Evolutionary conservation across 2,329 filamentous ascomycete genomes (phyloP).

Genomic region (Akanthomyces muscarius): DNA sequence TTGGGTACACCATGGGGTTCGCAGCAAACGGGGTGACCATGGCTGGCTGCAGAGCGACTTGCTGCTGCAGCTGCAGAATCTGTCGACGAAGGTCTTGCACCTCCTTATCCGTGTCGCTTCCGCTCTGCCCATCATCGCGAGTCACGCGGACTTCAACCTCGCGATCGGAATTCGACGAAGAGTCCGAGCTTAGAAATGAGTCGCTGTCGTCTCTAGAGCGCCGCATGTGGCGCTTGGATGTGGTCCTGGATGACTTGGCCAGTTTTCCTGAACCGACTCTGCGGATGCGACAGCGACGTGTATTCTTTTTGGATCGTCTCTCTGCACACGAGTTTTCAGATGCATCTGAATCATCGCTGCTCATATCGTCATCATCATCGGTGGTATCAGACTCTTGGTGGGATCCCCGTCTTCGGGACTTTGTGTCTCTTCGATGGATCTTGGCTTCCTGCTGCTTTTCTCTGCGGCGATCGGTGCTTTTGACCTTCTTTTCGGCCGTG

Average conservation of each 20-base stretch:
- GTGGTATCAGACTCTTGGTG: slow-evolving; percentile 6
- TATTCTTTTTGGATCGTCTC: background rate
- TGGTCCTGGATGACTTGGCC: slow-evolving; percentile 1
- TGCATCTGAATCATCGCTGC: slow-evolving; percentile 11
- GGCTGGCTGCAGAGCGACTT: slow-evolving; percentile 23
- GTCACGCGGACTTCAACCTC: slow-evolving; percentile 20
- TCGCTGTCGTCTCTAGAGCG: slow-evolving; percentile 19
- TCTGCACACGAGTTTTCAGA: slow-evolving; percentile 4
- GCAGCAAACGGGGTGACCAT: background rate
- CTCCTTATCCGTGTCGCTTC: slow-evolving; percentile 8
- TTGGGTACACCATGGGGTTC: background rate
- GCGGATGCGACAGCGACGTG: slow-evolving; percentile 4
- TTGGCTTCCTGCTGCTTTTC: slow-evolving; percentile 1
- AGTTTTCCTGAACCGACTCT: background rate
- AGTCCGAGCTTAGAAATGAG: slow-evolving; percentile 25
- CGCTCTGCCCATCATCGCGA: slow-evolving; percentile 20
- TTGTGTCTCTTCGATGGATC: background rate
- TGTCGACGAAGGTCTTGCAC: slow-evolving; percentile 26
- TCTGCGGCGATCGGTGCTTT: background rate
- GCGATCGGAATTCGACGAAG: slow-evolving; percentile 23
- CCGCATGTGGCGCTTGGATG: slow-evolving; percentile 2
- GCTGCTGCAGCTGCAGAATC: slow-evolving; percentile 28
- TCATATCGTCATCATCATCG: slow-evolving; percentile 1
- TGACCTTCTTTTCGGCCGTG: slow-evolving; percentile 1
- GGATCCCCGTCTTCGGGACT: background rate